A percentile compares a stretch with the other conserved stretches of the same genome.
phyloP scores from a whole-genome alignment of 2,329 filamentous ascomycete genomes.

The Botrytis hyacinthi region DNA sequence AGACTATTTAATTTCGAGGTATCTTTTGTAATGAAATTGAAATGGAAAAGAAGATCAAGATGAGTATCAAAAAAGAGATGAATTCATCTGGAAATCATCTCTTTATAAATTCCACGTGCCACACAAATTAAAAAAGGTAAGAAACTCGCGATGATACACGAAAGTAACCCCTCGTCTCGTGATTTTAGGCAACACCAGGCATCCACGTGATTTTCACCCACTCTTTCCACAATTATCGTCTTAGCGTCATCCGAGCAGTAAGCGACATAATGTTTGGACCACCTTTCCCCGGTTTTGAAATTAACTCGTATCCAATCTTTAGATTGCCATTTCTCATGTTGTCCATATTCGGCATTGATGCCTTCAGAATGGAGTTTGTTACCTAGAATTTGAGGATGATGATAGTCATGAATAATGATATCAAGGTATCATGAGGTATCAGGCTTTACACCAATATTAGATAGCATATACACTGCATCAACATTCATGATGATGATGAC shows the following conservation, averaged over 20 bases:
- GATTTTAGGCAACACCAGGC: slow-evolving; percentile 12
- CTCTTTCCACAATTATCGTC: neutral
- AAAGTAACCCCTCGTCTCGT: slow-evolving; percentile 3
- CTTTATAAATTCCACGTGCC: neutral
- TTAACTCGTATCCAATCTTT: neutral
- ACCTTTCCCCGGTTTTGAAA: neutral
- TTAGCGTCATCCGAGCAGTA: neutral
- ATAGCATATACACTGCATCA: neutral
- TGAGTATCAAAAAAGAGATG: neutral
- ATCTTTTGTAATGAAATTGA: no score
- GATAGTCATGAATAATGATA: neutral
- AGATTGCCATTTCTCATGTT: neutral
- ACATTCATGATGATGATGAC: neutral
- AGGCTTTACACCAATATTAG: neutral
- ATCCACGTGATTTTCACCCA: neutral
- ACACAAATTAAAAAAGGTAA: neutral
- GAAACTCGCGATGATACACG: neutral
- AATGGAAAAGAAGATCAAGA: neutral
- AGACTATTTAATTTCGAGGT: neutral
- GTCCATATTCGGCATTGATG: neutral
- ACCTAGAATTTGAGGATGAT: slow-evolving; percentile 1
- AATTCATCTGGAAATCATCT: neutral
- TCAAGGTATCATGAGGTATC: neutral
- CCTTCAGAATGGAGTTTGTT: neutral
- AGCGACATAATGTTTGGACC: neutral